Evolutionary conservation across 129 eudicot genomes (phyloP), one percentile per base, ranked within the genome.

Genomic region (Arctium minus): DNA sequence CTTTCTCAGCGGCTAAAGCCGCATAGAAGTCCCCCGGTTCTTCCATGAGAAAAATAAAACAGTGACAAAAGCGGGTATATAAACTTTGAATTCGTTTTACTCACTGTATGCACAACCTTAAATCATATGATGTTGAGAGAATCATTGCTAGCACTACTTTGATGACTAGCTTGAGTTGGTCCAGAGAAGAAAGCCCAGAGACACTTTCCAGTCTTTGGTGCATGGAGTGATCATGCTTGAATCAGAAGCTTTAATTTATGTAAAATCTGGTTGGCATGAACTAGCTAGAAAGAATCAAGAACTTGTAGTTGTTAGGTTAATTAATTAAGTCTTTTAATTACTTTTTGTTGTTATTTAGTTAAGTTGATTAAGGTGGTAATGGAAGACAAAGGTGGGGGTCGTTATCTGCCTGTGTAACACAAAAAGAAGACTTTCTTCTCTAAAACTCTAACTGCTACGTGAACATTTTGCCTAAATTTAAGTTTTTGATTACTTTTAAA

Each of bases 121-220:
- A 22, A 22, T 22, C 27, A 33, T 94, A 92, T 56, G 89, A 92
- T 30, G 92, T 90, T 5, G 91, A 90, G 35, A 89, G 84, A 53
- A 94, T 94, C 80, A 79, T 85, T 74, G 86, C 88, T 31, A 94
- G 97, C 87, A 84, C 86, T 7, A 89, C 92, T 60, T 36, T 89
- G 81, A 88, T 88, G 8, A 89, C 97, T 1, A 94, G 95, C 82
- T 75, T 92, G 83, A 86, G 85, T 71, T 89, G 90, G 86, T 89
- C 97, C 0, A 89, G 97, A 76, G 95, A 94, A 69, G 92, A 84
- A 3, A 94, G 97, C 83, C 98, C 95, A 1, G 92, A 92, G 84
- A 10, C 86, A 86, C 42, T 81, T 77, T 17, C 97, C 97, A 22
- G 82, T 90, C 9, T 92, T 90, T 86, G 91, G 92, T 80, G 85